Evolutionary conservation across 2,329 filamentous ascomycete genomes (phyloP).

Genomic region (Paecilomyces variotii): DNA sequence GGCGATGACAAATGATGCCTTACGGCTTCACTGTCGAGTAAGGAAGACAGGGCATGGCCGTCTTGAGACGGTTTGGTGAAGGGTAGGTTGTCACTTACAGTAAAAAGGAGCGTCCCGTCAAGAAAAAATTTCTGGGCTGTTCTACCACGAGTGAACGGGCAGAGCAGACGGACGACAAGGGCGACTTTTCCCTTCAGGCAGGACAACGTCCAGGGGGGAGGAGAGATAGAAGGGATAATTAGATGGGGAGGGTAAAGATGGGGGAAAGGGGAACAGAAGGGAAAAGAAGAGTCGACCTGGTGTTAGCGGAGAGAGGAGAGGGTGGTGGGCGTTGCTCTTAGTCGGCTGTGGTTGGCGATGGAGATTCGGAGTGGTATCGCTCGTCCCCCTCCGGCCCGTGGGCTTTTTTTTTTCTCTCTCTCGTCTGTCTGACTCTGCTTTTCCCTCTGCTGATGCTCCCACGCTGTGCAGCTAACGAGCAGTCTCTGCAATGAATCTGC

Average conservation of each 20-base stretch:
- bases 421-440: background rate
- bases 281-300: slow-evolving; percentile 13
- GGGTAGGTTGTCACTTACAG: slow-evolving; percentile 18
- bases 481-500: background rate
- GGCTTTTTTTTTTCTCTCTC: background rate
- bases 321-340: slow-evolving; percentile 3
- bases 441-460: background rate
- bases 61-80: background rate
- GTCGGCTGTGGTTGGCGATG: slow-evolving; percentile 2
- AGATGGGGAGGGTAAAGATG: slow-evolving; percentile 16
- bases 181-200: slow-evolving; percentile 19
- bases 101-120: slow-evolving; percentile 15
- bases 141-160: slow-evolving; percentile 28
- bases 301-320: slow-evolving; percentile 10
- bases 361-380: slow-evolving; percentile 3
- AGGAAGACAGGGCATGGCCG: background rate
- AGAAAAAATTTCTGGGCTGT: slow-evolving; percentile 11
- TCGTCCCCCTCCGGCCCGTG: slow-evolving; percentile 1
- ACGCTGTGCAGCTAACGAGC: background rate
- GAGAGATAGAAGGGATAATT: slow-evolving; percentile 10
- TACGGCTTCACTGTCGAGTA: background rate
- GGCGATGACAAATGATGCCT: background rate
- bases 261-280: slow-evolving; percentile 20
- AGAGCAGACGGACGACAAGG: slow-evolving; percentile 5
- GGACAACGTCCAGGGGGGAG: slow-evolving; percentile 4